Evolutionary conservation across 2,329 filamentous ascomycete species (phyloP).

Genomic region (Pseudocercospora eumusae): DNA sequence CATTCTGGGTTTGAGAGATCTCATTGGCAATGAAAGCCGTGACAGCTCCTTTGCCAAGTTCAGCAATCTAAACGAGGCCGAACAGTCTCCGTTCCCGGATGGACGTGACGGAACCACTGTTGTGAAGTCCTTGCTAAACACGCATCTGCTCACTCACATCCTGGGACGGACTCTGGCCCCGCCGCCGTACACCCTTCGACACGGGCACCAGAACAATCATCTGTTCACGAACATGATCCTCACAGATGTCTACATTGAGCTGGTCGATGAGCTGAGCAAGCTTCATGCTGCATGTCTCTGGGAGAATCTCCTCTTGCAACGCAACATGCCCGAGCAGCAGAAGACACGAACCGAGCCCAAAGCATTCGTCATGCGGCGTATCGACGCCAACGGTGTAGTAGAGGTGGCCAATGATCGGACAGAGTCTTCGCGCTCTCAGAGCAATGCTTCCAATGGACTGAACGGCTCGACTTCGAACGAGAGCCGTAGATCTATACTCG

Average conservation of each 20-base stretch:
- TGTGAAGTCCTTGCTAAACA: conserved; percentile 74
- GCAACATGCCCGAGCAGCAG: conserved; percentile 71
- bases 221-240: conserved; percentile 77
- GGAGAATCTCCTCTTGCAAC: conserved; percentile 77
- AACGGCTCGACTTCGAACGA: conserved; percentile 8
- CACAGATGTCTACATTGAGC: conserved; percentile 75
- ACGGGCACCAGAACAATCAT: conserved; percentile 60
- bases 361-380: conserved; percentile 33
- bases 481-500: conserved; percentile 30
- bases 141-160: conserved; percentile 74
- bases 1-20: conserved; percentile 66
- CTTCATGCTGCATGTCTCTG: conserved; percentile 78
- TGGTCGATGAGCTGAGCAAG: conserved; percentile 74
- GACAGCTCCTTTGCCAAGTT: conserved; percentile 29
- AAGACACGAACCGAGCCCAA: conserved; percentile 49
- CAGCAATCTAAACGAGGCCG: conserved; percentile 21
- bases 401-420: conserved; percentile 28
- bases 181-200: conserved; percentile 33
- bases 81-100: conserved; percentile 37
- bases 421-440: conserved; percentile 11
- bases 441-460: conserved; percentile 12
- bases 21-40: conserved; percentile 51
- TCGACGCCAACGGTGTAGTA: conserved; percentile 35
- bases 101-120: conserved; percentile 68
- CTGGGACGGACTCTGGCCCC: conserved; percentile 51